Evolutionary conservation across 352 stramenopile genomes (phyloP), one percentile per base, ranked within the genome.

Genomic region (Globisporangium uncinulatum): DNA sequence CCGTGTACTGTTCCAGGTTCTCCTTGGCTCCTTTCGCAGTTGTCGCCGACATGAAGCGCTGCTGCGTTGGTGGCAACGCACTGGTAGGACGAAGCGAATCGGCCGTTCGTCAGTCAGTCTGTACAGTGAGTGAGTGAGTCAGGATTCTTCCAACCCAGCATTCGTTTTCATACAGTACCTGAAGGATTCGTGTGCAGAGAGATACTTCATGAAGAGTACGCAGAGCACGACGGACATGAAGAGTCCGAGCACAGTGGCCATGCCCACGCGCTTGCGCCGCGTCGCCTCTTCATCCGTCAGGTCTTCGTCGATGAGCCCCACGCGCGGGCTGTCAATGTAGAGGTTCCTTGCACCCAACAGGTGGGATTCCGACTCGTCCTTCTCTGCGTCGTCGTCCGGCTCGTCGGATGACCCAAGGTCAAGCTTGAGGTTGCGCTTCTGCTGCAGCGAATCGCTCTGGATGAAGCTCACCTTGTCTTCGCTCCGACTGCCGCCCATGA

Each of bases 21-120:
- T 88, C 82, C 34, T 75, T 75, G 14, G 81, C 85, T 5, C 79
- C 83, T 41, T 67, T 70, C 6, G 81, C 67, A 1, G 79, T 83
- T 29, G 79, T 92, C 14, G 81, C 77, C 15, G 75, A 73, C 66
- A 93, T 89, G 49, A 93, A 89, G 14, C 83, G 83, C 37, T 87
- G 79, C 54, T 92, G 79, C 24, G 83, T 90, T 13, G 81, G 77
- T 7, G 81, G 81, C 2, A 87, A 66, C 1, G 81, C 83, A 45
- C 83, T 90, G 34, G 20, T 13, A 13, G 9, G 21, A n/a, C 36
- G 43, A 45, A 3, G 29, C 19, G 42, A 51, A 3, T 15, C 14
- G 49, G 21, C 45, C 20, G 41, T 58, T 51, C 17, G 31, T 45
- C 14, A 58, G n/a, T 41, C 24, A 29, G 24, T 29, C 24, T 29